Conservation (phyloP, 176 grass and related monocot genomes). For the Phoenix roebelenii region DNA sequence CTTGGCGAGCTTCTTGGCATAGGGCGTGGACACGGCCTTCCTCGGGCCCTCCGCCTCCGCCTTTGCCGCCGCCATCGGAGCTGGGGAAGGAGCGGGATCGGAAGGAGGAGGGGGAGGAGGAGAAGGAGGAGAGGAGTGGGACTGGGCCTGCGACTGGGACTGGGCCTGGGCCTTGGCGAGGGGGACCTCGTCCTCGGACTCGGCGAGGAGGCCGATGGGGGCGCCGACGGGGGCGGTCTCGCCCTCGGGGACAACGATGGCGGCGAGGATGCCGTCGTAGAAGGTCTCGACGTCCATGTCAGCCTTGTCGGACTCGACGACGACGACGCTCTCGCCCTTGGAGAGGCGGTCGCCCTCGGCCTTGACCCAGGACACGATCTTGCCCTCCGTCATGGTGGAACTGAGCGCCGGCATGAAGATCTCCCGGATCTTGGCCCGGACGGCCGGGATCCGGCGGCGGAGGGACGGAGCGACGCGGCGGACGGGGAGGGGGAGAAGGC, state of each 20-base stretch:
- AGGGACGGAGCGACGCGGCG: neutral
- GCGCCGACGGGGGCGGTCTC: slow-evolving; percentile 61
- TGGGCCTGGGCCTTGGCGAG: slow-evolving; percentile 47
- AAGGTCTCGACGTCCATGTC: slow-evolving; percentile 99
- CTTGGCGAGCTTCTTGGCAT: slow-evolving; percentile 81
- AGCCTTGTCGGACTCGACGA: slow-evolving; percentile 90
- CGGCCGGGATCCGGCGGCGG: slow-evolving; percentile 16
- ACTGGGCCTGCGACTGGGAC: slow-evolving; percentile 22
- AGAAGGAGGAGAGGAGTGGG: slow-evolving; percentile 3
- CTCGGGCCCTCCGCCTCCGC: slow-evolving; percentile 12
- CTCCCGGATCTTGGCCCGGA: slow-evolving; percentile 79
- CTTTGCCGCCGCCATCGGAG: slow-evolving; percentile 5
- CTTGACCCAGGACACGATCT: slow-evolving; percentile 75
- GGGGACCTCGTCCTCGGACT: slow-evolving; percentile 72
- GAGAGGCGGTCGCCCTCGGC: slow-evolving; percentile 75
- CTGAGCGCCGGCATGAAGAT: slow-evolving; percentile 94
- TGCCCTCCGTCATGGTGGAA: slow-evolving; percentile 80
- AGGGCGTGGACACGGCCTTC: slow-evolving; percentile 47
- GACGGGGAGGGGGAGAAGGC: neutral
- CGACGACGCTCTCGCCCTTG: slow-evolving; percentile 85
- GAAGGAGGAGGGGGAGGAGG: slow-evolving; percentile 6
- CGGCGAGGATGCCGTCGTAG: slow-evolving; percentile 76
- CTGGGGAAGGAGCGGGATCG: slow-evolving; percentile 16
- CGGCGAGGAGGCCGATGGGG: slow-evolving; percentile 79
- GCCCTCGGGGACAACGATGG: slow-evolving; percentile 57